Conservation (phyloP, 768 basidiomycete genomes). For the Auriscalpium vulgare region DNA sequence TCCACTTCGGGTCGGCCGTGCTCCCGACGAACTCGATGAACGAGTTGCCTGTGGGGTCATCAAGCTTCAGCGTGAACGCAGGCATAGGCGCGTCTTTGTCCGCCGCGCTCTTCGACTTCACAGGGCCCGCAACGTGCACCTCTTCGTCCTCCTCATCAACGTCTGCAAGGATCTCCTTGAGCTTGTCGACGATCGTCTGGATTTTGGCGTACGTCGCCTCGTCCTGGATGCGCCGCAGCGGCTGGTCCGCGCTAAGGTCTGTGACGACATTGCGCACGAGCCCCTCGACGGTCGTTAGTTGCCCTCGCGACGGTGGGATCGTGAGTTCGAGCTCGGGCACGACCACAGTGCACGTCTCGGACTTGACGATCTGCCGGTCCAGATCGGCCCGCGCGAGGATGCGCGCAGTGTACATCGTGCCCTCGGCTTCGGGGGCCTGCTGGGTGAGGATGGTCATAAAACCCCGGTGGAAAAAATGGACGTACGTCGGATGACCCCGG, state of each 20-base stretch:
- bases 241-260: slow-evolving; percentile 78
- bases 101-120: slow-evolving; percentile 24
- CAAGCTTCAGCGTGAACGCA: slow-evolving; percentile 74
- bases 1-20: slow-evolving; percentile 92
- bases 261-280: slow-evolving; percentile 74
- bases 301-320: slow-evolving; percentile 82
- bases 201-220: slow-evolving; percentile 67
- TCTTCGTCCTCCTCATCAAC: slow-evolving; percentile 38
- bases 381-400: slow-evolving; percentile 72
- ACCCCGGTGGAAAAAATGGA: slow-evolving; percentile 4
- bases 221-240: slow-evolving; percentile 73
- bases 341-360: slow-evolving; percentile 66
- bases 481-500: slow-evolving; percentile 78
- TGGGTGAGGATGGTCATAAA: background rate
- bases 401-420: slow-evolving; percentile 71
- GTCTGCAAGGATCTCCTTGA: slow-evolving; percentile 58
- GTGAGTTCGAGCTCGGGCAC: slow-evolving; percentile 89
- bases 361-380: slow-evolving; percentile 90
- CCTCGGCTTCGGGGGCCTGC: slow-evolving; percentile 51
- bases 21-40: slow-evolving; percentile 86
- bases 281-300: slow-evolving; percentile 96
- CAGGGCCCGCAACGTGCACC: slow-evolving; percentile 18
- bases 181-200: slow-evolving; percentile 58
- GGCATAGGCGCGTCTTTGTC: slow-evolving; percentile 48
- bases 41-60: slow-evolving; percentile 95